A percentile compares a stretch with the other conserved stretches of the same genome.
Evolutionary conservation across 164 flowering plant species (phyloP).

Genomic region (Akebia trifoliata): DNA sequence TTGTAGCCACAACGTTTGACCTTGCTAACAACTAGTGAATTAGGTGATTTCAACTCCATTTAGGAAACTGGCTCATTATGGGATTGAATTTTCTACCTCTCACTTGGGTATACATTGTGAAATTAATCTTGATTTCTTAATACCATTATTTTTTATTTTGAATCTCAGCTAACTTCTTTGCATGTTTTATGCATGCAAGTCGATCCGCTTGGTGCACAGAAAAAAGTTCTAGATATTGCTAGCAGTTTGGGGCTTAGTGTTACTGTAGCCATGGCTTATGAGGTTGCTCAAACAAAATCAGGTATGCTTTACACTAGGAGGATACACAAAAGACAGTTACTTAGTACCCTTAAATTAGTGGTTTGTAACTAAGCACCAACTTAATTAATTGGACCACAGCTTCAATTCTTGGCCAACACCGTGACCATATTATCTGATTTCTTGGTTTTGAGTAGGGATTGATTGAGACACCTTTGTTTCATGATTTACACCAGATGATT

Average conservation of each 20-base stretch:
- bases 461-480: too few species aligned
- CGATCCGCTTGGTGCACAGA: conserved; percentile 83
- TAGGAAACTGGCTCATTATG: too few species aligned
- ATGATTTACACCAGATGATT: too few species aligned
- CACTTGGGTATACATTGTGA: too few species aligned
- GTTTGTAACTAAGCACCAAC: neutral
- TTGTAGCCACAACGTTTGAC: too few species aligned
- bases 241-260: conserved; percentile 51
- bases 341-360: neutral
- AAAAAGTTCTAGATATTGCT: conserved; percentile 63
- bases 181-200: conserved; percentile 32
- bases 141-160: neutral
- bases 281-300: conserved; percentile 33
- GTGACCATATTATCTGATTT: too few species aligned
- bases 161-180: neutral
- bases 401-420: neutral
- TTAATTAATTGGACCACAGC: neutral
- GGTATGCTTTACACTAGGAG: conserved; percentile 28
- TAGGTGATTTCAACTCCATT: too few species aligned
- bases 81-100: too few species aligned
- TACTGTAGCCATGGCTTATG: conserved; percentile 75
- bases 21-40: too few species aligned
- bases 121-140: too few species aligned
- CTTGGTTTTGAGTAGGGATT: too few species aligned
- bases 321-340: neutral